Conservation (phyloP, 192 early-diverging fungal species). For the Linnemannia hyalina region DNA sequence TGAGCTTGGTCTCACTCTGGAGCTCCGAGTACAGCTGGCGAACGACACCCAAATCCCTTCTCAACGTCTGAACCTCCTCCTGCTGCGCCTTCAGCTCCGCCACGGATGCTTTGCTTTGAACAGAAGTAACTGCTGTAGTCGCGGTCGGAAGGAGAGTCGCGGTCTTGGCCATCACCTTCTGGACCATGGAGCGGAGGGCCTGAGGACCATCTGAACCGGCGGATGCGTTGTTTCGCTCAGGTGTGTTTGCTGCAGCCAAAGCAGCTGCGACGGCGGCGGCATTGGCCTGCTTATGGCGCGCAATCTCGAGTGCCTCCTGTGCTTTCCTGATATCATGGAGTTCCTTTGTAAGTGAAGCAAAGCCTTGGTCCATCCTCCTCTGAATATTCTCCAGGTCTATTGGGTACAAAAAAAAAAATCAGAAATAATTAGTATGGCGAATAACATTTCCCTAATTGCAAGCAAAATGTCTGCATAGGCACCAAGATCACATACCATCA, state of each 20-base stretch:
- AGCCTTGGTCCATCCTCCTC: conserved; percentile 59
- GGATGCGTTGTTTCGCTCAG: background rate
- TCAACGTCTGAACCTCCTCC: conserved; percentile 61
- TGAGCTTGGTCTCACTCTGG: conserved; percentile 57
- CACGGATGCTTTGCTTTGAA: conserved; percentile 20
- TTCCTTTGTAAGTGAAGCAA: conserved; percentile 56
- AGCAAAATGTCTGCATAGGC: background rate
- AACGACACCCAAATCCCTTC: conserved; percentile 63
- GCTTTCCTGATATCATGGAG: conserved; percentile 58
- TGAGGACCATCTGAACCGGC: conserved; percentile 6
- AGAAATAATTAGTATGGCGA: background rate
- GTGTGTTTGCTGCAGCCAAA: background rate
- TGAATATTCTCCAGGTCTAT: conserved; percentile 60
- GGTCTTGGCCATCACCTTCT: conserved; percentile 40
- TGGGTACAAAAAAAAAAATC: background rate
- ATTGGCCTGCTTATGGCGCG: conserved; percentile 37
- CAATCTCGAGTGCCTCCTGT: conserved; percentile 26
- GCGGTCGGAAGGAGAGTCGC: conserved; percentile 4
- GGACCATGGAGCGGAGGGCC: conserved; percentile 35
- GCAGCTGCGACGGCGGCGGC: conserved; percentile 17
- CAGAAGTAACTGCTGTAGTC: background rate
- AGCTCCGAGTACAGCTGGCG: conserved; percentile 67
- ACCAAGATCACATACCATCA: conserved; percentile 57
- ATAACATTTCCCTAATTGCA: background rate
- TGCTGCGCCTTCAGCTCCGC: conserved; percentile 57